Conservation (phyloP, 176 grass and related monocot genomes). For the Oryza meridionalis region DNA sequence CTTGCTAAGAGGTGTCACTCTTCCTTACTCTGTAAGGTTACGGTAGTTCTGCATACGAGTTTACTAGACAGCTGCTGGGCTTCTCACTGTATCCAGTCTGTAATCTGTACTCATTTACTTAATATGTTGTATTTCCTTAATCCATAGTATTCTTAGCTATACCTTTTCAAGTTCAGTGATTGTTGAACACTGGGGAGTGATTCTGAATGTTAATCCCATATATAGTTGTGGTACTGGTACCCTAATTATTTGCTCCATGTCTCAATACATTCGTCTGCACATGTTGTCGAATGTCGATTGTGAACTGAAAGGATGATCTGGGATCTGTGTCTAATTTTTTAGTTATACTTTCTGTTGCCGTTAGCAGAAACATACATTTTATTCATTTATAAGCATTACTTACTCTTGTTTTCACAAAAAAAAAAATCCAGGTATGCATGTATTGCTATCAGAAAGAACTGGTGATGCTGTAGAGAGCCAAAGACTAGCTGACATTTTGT, state of each 20-base stretch:
- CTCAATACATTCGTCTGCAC: not conserved
- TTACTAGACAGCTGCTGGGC: conserved; percentile 20
- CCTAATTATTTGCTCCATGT: not conserved
- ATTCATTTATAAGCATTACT: not conserved
- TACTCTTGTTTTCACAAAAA: not conserved
- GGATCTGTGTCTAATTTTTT: not conserved
- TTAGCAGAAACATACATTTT: not conserved
- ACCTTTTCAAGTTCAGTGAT: not conserved
- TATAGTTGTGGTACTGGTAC: not conserved
- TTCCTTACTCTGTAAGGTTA: conserved; percentile 26
- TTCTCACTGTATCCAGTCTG: conserved; percentile 25
- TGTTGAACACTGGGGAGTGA: conserved; percentile 19
- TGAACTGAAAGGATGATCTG: not conserved
- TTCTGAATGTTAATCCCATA: not conserved
- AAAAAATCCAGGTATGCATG: not conserved
- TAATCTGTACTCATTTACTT: conserved; percentile 40
- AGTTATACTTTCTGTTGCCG: not conserved
- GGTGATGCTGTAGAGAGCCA: not conserved
- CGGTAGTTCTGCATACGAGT: conserved; percentile 24
- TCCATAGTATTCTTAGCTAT: conserved; percentile 1
- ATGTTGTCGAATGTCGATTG: not conserved
- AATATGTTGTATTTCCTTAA: conserved; percentile 32
- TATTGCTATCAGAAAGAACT: not conserved
- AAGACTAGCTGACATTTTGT: not conserved
- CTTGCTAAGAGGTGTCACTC: conserved; percentile 12